Conservation (phyloP, 306 rosid species). For the Vigna nakashimae region DNA sequence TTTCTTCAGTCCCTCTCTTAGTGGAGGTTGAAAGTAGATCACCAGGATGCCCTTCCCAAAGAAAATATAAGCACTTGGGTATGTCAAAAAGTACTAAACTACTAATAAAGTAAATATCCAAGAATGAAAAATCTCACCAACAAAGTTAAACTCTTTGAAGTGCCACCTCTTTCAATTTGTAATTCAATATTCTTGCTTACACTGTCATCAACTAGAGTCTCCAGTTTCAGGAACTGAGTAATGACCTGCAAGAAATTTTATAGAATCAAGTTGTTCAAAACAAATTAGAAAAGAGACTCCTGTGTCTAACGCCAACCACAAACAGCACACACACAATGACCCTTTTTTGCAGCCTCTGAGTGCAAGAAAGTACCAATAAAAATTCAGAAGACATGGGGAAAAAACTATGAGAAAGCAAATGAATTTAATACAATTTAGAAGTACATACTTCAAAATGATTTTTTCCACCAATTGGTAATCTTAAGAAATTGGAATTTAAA, state of each 20-base stretch:
- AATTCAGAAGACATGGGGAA: not conserved
- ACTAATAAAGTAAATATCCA: constrained; percentile 30
- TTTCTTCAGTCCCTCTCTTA: constrained; percentile 41
- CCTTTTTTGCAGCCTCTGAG: constrained; percentile 32
- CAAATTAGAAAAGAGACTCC: constrained; percentile 29
- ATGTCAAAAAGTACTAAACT: constrained; percentile 34
- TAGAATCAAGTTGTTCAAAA: constrained; percentile 27
- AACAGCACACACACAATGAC: constrained; percentile 6
- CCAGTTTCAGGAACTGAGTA: constrained; percentile 92
- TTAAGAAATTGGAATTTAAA: no score
- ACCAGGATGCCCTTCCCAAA: constrained; percentile 22
- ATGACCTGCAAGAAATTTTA: constrained; percentile 68
- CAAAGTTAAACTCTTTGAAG: constrained; percentile 62
- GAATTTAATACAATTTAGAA: constrained; percentile 6
- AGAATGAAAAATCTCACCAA: constrained; percentile 62
- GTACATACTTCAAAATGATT: constrained; percentile 22
- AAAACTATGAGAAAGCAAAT: constrained; percentile 9
- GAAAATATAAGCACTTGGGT: constrained; percentile 23
- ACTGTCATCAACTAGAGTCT: constrained; percentile 89
- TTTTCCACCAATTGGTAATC: not conserved
- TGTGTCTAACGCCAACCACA: constrained; percentile 9
- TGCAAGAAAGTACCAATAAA: constrained; percentile 24
- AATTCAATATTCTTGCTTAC: constrained; percentile 74
- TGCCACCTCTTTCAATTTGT: constrained; percentile 90
- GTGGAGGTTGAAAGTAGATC: constrained; percentile 36